phyloP scores from a whole-genome alignment of 1,284 basidiomycete genomes.

The Quambalaria eucalypti region DNA sequence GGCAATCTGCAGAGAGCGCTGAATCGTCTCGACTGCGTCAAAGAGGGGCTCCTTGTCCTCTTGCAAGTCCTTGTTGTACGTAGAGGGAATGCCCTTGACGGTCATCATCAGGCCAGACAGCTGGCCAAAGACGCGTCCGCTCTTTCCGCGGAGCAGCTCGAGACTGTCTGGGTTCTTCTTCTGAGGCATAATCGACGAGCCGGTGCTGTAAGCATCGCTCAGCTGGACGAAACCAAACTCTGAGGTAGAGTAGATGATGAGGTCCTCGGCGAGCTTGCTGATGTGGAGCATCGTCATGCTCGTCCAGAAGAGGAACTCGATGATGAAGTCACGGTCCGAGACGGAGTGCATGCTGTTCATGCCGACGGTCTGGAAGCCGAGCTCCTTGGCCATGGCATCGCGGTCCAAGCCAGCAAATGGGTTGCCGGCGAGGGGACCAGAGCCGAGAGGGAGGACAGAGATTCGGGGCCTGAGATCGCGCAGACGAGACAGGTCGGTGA shows the following conservation, averaged over 20 bases:
- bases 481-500: slow-evolving; percentile 75
- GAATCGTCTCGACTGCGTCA: slow-evolving; percentile 80
- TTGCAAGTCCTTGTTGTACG: slow-evolving; percentile 98
- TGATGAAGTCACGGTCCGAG: slow-evolving; percentile 90
- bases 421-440: slow-evolving; percentile 90
- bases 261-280: slow-evolving; percentile 86
- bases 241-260: slow-evolving; percentile 90
- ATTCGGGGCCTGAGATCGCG: slow-evolving; percentile 63
- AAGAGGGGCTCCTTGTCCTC: slow-evolving; percentile 98
- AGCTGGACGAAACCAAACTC: slow-evolving; percentile 91
- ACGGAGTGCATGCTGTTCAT: slow-evolving; percentile 57
- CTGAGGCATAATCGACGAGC: slow-evolving; percentile 98
- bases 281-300: slow-evolving; percentile 86
- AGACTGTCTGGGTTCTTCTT: slow-evolving; percentile 98
- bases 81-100: slow-evolving; percentile 90
- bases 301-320: slow-evolving; percentile 94
- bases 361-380: slow-evolving; percentile 43
- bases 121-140: slow-evolving; percentile 85
- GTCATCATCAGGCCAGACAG: slow-evolving; percentile 99
- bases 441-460: slow-evolving; percentile 84
- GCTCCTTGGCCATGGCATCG: slow-evolving; percentile 39
- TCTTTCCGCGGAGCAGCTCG: slow-evolving; percentile 87
- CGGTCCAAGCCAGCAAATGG: slow-evolving; percentile 58
- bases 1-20: slow-evolving; percentile 81
- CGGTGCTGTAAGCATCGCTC: slow-evolving; percentile 94